phyloP scores from a whole-genome alignment of 2,329 filamentous ascomycete genomes.

The Colletotrichum eremochloae region DNA sequence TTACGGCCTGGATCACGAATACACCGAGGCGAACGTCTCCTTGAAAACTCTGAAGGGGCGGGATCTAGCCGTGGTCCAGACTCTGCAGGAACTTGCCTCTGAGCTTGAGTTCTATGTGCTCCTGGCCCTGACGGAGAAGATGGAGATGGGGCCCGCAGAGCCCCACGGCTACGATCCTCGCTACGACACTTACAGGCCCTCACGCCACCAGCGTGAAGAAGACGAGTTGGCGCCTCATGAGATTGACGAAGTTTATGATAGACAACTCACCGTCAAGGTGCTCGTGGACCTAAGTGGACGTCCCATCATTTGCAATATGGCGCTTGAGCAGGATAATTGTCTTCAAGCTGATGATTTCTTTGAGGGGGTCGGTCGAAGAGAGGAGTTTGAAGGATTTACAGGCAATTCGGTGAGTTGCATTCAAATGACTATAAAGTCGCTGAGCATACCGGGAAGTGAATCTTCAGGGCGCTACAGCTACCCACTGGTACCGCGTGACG shows the following conservation, averaged over 20 bases:
- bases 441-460: neutral
- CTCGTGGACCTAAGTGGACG: conserved; percentile 49
- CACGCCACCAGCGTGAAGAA: conserved; percentile 5
- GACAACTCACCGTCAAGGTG: conserved; percentile 41
- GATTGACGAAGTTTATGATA: conserved; percentile 40
- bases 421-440: too few species aligned
- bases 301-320: conserved; percentile 38
- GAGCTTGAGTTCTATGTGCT: conserved; percentile 51
- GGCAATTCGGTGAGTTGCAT: conserved; percentile 47
- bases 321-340: conserved; percentile 44
- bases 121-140: conserved; percentile 50
- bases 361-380: conserved; percentile 36
- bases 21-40: conserved; percentile 51
- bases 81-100: conserved; percentile 45
- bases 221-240: conserved; percentile 36
- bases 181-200: conserved; percentile 12
- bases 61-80: conserved; percentile 47
- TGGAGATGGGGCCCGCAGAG: conserved; percentile 44
- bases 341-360: conserved; percentile 46
- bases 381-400: conserved; percentile 48
- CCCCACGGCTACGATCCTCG: neutral
- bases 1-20: conserved; percentile 52
- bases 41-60: conserved; percentile 46
- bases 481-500: conserved; percentile 45
- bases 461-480: conserved; percentile 42